Percentiles rank a stretch among this genome's conserved stretches.
These are phyloP conservation scores for Aspergillus sp. DNA, from an alignment of 2,329 filamentous ascomycete genomes.

Conservation along the genomic window DNA sequence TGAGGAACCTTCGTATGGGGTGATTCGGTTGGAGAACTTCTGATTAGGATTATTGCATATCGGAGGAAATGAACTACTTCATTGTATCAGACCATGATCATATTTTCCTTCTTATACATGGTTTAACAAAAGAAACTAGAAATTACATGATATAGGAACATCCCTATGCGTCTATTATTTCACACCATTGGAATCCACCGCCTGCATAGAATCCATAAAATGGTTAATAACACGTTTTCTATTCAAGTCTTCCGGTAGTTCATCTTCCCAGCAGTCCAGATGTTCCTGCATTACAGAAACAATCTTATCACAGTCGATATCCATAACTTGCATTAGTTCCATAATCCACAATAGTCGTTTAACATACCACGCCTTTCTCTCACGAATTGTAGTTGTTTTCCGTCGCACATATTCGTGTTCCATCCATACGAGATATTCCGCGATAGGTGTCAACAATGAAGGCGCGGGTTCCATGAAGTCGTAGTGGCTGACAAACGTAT, in stretches of 20 bases:
- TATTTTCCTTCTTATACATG: too few relatives aligned
- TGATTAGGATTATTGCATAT: neutral
- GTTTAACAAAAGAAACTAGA: too few relatives aligned
- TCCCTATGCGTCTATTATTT: neutral
- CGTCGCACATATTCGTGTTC: neutral
- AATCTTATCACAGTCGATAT: neutral
- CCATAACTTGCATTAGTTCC: neutral
- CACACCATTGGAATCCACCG: neutral
- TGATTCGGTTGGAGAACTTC: constrained; percentile 14
- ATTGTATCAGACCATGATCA: too few relatives aligned
- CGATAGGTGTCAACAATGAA: neutral
- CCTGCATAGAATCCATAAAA: neutral
- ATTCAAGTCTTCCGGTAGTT: neutral
- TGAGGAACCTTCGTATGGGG: constrained; percentile 13
- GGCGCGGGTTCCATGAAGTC: neutral
- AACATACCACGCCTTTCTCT: neutral
- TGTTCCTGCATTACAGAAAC: neutral
- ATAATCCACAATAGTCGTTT: neutral
- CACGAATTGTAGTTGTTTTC: too few relatives aligned
- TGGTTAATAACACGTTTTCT: neutral
- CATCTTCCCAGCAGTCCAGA: accelerated
- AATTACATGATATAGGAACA: too few relatives aligned
- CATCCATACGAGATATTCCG: neutral
- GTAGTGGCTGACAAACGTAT: too few relatives aligned
- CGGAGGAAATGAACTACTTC: too few relatives aligned